A percentile compares a stretch with the other conserved stretches of the same genome.
These are phyloP conservation scores for Schizochytrium sp. DNA, from an alignment of 108 stramenopile species.

Conservation along the genomic window DNA sequence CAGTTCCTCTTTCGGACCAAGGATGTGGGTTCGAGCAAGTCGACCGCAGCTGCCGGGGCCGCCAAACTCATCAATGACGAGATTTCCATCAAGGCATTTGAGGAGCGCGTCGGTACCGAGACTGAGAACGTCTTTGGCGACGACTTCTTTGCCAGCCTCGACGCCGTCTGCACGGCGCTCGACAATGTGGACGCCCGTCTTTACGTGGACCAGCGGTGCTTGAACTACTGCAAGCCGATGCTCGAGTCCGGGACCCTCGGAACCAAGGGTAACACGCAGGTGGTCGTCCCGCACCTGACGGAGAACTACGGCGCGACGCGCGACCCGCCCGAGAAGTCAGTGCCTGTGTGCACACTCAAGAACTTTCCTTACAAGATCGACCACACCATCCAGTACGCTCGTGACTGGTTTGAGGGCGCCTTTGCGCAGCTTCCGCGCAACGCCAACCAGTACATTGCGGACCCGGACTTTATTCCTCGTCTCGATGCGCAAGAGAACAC, in stretches of 20 bases:
- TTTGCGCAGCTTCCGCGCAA: constrained; percentile 91
- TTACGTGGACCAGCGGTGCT: constrained; percentile 90
- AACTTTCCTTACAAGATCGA: constrained; percentile 98
- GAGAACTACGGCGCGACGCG: constrained; percentile 95
- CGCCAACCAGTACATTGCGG: constrained; percentile 76
- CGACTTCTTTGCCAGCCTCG: constrained; percentile 84
- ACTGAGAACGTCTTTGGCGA: constrained; percentile 92
- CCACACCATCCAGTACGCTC: constrained; percentile 95
- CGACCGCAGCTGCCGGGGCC: constrained; percentile 72
- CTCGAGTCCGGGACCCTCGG: constrained; percentile 94
- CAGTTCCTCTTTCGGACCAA: constrained; percentile 93
- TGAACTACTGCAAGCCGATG: constrained; percentile 92
- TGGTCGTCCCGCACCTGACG: constrained; percentile 90
- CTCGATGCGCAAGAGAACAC: constrained; percentile 78
- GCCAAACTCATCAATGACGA: constrained; percentile 78
- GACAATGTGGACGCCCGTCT: constrained; percentile 97
- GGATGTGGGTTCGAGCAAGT: constrained; percentile 89
- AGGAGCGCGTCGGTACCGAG: constrained; percentile 80
- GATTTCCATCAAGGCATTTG: constrained; percentile 72
- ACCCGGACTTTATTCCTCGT: constrained; percentile 60
- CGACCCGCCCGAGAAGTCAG: constrained; percentile 91
- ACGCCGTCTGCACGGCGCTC: constrained; percentile 92
- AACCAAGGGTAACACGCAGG: constrained; percentile 93
- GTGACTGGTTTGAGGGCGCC: constrained; percentile 95
- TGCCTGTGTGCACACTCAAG: constrained; percentile 98